Percentiles rank a stretch among this genome's conserved stretches.
Conservation (phyloP, 2,329 filamentous ascomycete species). For the Dothiorella sarmentorum region DNA sequence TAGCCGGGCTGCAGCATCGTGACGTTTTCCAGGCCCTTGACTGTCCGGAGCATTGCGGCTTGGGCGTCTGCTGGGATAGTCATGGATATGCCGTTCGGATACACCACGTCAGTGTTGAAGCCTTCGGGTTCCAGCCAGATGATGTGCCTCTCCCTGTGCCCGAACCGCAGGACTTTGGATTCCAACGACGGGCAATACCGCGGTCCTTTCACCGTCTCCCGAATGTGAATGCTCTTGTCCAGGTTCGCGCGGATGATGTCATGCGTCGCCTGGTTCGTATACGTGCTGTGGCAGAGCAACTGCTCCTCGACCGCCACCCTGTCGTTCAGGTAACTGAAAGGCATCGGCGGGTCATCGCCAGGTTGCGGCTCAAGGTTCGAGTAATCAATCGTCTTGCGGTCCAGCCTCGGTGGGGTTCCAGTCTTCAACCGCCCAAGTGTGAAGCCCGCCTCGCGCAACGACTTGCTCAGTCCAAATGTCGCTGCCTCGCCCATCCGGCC, state of each 20-base stretch:
- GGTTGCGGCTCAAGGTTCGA: constrained; percentile 65
- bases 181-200: constrained; percentile 95
- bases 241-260: constrained; percentile 82
- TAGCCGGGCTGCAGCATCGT: constrained; percentile 94
- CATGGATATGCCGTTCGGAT: constrained; percentile 97
- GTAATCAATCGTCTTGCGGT: constrained; percentile 79
- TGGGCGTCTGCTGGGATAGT: constrained; percentile 89
- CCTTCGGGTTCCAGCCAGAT: constrained; percentile 98
- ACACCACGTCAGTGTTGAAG: constrained; percentile 83
- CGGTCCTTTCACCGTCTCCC: constrained; percentile 90
- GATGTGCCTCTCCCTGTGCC: constrained; percentile 75
- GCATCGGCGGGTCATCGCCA: constrained; percentile 80
- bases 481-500: constrained; percentile 92
- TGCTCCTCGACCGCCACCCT: constrained; percentile 75
- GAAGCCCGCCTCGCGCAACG: constrained; percentile 82
- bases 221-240: constrained; percentile 94
- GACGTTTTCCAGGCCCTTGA: constrained; percentile 83
- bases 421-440: constrained; percentile 88
- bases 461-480: constrained; percentile 89
- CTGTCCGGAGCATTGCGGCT: constrained; percentile 76
- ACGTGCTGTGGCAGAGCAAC: constrained; percentile 79
- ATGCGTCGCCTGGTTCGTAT: constrained; percentile 81
- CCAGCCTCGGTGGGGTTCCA: constrained; percentile 85
- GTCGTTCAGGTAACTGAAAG: constrained; percentile 88
- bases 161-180: constrained; percentile 87